A percentile compares a stretch with the other conserved stretches of the same genome.
Evolutionary conservation across 176 grass and related monocot genomes (phyloP).

Genomic region (Zoysia pacifica): DNA sequence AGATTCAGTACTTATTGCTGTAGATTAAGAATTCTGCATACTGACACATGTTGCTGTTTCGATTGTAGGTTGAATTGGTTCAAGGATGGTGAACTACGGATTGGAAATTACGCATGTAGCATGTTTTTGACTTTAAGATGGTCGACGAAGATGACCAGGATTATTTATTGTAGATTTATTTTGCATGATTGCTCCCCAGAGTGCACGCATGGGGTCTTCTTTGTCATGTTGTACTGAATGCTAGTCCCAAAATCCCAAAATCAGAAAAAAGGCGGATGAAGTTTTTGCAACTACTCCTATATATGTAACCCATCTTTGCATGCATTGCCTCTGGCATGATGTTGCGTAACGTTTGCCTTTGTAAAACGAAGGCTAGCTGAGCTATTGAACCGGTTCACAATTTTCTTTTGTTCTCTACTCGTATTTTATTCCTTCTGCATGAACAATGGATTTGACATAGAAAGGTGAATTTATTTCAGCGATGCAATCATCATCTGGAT

Average conservation of each 20-base stretch:
- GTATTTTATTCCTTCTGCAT: background rate
- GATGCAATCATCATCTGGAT: too few relatives aligned
- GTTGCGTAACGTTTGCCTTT: background rate
- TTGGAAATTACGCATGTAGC: conserved; percentile 24
- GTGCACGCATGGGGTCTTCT: conserved; percentile 21
- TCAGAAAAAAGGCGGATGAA: conserved; percentile 21
- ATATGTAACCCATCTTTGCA: conserved; percentile 17
- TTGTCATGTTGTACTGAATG: conserved; percentile 40
- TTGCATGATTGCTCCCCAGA: conserved; percentile 33
- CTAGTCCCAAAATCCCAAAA: background rate
- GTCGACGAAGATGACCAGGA: conserved; percentile 34
- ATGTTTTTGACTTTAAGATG: conserved; percentile 15
- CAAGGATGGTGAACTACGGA: background rate
- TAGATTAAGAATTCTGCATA: background rate
- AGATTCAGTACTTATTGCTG: background rate
- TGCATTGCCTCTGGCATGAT: background rate
- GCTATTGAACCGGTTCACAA: background rate
- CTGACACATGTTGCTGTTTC: conserved; percentile 14
- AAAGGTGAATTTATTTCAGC: too few relatives aligned
- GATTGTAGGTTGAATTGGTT: conserved; percentile 36
- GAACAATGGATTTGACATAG: too few relatives aligned
- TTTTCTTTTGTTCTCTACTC: background rate
- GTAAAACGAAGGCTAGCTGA: background rate
- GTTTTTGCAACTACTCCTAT: conserved; percentile 35
- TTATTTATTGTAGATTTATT: conserved; percentile 58